These are phyloP conservation scores for Lasiodiplodia sp. DNA, from an alignment of 2,329 filamentous ascomycete species.

Conservation along the genomic window DNA sequence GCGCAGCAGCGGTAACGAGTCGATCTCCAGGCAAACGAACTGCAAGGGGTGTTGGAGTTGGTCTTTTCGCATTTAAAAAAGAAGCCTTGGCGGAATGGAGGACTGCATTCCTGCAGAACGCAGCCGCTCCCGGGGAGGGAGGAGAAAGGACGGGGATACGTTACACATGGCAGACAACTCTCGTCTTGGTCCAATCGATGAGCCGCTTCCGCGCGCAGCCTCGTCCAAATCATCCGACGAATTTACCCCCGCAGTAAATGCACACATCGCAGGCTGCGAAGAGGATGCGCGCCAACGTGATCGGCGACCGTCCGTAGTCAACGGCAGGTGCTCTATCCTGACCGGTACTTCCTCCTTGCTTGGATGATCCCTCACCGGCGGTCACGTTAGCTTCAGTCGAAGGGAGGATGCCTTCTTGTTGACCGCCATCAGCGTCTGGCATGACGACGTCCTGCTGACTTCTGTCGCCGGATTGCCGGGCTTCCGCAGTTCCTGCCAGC, in stretches of 20 bases:
- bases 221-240: constrained; percentile 34
- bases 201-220: neutral
- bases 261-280: constrained; percentile 47
- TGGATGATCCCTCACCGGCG: constrained; percentile 6
- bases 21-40: constrained; percentile 14
- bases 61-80: constrained; percentile 1
- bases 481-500: neutral
- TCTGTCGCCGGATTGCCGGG: neutral
- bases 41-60: constrained; percentile 17
- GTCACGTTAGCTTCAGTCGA: constrained; percentile 20
- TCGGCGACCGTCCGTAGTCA: constrained; percentile 1
- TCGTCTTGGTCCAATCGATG: constrained; percentile 4
- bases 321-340: neutral
- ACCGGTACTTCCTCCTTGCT: constrained; percentile 22
- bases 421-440: constrained; percentile 11
- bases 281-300: constrained; percentile 40
- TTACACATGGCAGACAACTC: constrained; percentile 9
- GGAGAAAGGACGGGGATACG: neutral
- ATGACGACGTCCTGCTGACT: constrained; percentile 17
- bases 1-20: neutral
- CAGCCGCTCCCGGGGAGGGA: constrained; percentile 13
- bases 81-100: constrained; percentile 17
- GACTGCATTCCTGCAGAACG: constrained; percentile 6
- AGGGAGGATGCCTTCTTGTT: constrained; percentile 8
- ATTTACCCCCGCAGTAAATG: constrained; percentile 49